These are phyloP conservation scores for Coix lacrymajobi DNA, from an alignment of 176 grass and related monocot species.

Conservation along the genomic window DNA sequence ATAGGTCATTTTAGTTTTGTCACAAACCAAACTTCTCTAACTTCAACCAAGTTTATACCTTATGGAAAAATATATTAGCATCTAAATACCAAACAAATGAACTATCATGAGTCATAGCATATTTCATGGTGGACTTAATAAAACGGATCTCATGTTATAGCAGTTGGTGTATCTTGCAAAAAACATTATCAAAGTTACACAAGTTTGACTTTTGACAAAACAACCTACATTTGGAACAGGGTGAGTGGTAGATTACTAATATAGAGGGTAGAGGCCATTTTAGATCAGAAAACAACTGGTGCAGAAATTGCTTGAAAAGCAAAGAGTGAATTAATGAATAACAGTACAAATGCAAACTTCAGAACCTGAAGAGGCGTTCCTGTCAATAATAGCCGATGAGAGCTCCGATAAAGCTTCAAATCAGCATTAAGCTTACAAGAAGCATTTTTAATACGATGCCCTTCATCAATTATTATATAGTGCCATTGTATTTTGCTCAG, in stretches of 20 bases:
- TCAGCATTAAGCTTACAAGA: slow-evolving; percentile 99
- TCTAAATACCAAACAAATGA: background rate
- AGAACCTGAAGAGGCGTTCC: slow-evolving; percentile 96
- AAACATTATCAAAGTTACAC: background rate
- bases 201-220: background rate
- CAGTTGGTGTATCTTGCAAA: background rate
- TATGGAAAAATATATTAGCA: background rate
- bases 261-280: slow-evolving; percentile 1
- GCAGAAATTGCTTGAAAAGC: slow-evolving; percentile 23
- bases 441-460: slow-evolving; percentile 98
- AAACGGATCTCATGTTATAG: background rate
- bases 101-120: background rate
- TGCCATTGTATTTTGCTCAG: slow-evolving; percentile 99
- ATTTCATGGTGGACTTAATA: background rate
- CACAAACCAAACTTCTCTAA: background rate
- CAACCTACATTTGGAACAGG: background rate
- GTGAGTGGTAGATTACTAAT: background rate
- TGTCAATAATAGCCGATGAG: slow-evolving; percentile 85
- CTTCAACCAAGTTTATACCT: background rate
- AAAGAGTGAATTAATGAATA: background rate
- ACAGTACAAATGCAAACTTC: slow-evolving; percentile 17
- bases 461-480: slow-evolving; percentile 99
- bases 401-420: slow-evolving; percentile 91
- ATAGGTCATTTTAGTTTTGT: background rate
- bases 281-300: slow-evolving; percentile 2